phyloP scores from a whole-genome alignment of 352 stramenopile species.

The Pythium angustatum region DNA sequence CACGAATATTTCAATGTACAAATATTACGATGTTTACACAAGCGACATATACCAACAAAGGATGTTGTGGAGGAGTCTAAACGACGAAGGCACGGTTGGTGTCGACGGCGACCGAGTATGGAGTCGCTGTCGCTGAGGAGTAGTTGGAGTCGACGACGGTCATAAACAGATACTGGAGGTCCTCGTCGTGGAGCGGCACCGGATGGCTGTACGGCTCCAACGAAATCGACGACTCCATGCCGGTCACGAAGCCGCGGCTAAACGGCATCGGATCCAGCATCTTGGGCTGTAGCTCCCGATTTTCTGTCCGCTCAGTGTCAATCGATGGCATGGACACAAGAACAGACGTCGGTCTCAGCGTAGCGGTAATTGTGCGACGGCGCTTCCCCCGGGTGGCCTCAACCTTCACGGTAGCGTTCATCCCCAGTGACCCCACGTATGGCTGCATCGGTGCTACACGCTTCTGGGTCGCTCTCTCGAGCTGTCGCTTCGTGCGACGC shows the following conservation, averaged over 20 bases:
- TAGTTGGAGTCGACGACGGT: conserved; percentile 21
- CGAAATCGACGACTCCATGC: too few species aligned
- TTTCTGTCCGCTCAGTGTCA: not conserved
- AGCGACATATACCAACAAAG: not conserved
- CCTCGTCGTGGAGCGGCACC: conserved; percentile 20
- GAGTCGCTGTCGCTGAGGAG: not conserved
- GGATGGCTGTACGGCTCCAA: conserved; percentile 22
- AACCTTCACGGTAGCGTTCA: not conserved
- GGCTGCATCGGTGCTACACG: conserved; percentile 5
- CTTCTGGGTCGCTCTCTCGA: conserved; percentile 13
- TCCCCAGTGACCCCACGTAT: not conserved
- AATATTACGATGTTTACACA: too few species aligned
- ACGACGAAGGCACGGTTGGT: not conserved
- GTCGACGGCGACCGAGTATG: not conserved
- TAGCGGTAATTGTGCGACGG: not conserved
- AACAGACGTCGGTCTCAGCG: not conserved
- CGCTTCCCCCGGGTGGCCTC: conserved; percentile 3
- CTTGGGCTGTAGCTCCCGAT: not conserved
- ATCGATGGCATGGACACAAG: conserved; percentile 1
- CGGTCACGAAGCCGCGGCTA: not conserved
- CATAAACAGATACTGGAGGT: conserved; percentile 25
- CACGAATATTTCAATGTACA: too few species aligned
- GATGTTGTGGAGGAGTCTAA: not conserved
- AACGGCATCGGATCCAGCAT: not conserved
- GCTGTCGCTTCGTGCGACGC: conserved; percentile 16